Evolutionary conservation across 2,329 filamentous ascomycete species (phyloP).

Genomic region (Parascedosporium putredinis): DNA sequence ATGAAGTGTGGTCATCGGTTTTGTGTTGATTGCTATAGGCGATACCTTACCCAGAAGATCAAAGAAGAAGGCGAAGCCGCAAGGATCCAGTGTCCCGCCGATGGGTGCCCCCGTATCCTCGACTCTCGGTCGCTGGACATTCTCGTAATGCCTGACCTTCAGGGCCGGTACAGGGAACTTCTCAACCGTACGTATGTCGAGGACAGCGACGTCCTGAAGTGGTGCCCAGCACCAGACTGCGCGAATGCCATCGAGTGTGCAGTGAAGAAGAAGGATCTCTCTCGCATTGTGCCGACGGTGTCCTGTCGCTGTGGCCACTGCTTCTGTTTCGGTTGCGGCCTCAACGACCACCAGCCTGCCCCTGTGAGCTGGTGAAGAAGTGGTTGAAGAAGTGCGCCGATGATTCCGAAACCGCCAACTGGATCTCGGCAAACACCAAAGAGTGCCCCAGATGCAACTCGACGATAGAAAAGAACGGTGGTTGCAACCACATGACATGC

Average conservation of each 20-base stretch:
- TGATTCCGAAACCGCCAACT: conserved; percentile 96
- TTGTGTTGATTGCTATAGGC: conserved; percentile 83
- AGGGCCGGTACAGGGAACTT: conserved; percentile 65
- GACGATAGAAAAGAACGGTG: conserved; percentile 97
- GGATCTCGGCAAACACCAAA: conserved; percentile 98
- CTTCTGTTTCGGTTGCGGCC: conserved; percentile 92
- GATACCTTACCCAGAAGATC: conserved; percentile 89
- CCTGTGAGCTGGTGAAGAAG: conserved; percentile 80
- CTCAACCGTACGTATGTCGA: conserved; percentile 94
- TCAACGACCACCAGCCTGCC: conserved; percentile 89
- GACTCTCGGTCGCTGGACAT: conserved; percentile 81
- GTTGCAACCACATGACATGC: conserved; percentile 97
- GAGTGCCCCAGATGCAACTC: conserved; percentile 94
- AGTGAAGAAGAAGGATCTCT: conserved; percentile 79
- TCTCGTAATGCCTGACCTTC: conserved; percentile 50
- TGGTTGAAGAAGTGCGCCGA: conserved; percentile 99
- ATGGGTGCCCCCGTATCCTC: conserved; percentile 80
- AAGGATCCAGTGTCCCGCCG: conserved; percentile 83
- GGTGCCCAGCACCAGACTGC: conserved; percentile 98
- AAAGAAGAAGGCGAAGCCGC: conserved; percentile 91
- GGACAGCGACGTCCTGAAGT: conserved; percentile 89
- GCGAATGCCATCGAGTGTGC: conserved; percentile 82
- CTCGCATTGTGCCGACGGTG: conserved; percentile 80
- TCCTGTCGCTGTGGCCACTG: conserved; percentile 72
- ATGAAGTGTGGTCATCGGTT: conserved; percentile 94